A percentile compares a stretch with the other conserved stretches of the same genome.
phyloP scores from a whole-genome alignment of 441 rosid genomes.

The Hypseocharis bilobata region DNA sequence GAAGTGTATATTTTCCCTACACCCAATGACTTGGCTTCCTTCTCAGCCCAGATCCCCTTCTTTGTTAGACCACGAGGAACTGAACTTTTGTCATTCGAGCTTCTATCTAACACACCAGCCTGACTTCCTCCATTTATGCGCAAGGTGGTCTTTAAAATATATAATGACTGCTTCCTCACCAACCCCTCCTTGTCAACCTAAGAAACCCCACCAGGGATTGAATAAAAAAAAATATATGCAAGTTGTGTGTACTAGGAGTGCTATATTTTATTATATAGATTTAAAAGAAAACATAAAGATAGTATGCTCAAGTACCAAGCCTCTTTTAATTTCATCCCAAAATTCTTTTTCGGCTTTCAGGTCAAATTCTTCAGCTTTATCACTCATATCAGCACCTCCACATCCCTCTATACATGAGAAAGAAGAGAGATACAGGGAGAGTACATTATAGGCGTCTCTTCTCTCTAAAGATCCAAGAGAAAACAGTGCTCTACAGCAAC shows the following conservation, averaged over 20 bases:
- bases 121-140: constrained; percentile 35
- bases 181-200: constrained; percentile 74
- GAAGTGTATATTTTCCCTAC: constrained; percentile 49
- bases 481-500: constrained; percentile 67
- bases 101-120: constrained; percentile 28
- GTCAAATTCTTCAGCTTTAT: constrained; percentile 44
- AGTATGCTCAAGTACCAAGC: constrained; percentile 52
- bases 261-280: constrained; percentile 10
- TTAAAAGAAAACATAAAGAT: constrained; percentile 17
- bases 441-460: constrained; percentile 73
- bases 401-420: constrained; percentile 30
- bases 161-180: constrained; percentile 82
- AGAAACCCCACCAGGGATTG: constrained; percentile 18
- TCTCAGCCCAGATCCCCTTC: constrained; percentile 75
- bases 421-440: constrained; percentile 59
- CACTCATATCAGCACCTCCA: constrained; percentile 28
- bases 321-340: constrained; percentile 84
- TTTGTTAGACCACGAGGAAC: constrained; percentile 47
- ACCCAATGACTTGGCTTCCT: constrained; percentile 87
- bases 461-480: constrained; percentile 70
- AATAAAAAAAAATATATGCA: constrained; percentile 3
- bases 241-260: not conserved
- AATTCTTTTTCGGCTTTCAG: constrained; percentile 52
- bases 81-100: constrained; percentile 33
- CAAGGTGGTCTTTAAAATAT: constrained; percentile 54